These are phyloP conservation scores for Madurella fahalii DNA, from an alignment of 2,329 filamentous ascomycete genomes.

Conservation along the genomic window DNA sequence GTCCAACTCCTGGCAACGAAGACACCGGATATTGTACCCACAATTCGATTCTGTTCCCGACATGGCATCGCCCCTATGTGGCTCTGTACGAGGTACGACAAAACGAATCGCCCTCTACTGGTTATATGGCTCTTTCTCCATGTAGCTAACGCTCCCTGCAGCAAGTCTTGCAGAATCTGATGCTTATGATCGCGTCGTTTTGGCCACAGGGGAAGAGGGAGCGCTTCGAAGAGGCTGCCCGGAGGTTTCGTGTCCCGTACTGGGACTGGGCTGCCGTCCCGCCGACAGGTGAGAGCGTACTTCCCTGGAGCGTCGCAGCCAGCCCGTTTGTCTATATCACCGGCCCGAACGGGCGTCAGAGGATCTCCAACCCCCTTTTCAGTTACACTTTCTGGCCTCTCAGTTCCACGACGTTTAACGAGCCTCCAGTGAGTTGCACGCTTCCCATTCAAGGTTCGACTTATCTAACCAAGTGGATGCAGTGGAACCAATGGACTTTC, in stretches of 20 bases:
- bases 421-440: constrained; percentile 51
- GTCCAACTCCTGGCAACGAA: constrained; percentile 47
- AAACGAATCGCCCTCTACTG: not conserved
- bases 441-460: not conserved
- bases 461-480: constrained; percentile 9
- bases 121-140: not conserved
- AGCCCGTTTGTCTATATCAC: constrained; percentile 43
- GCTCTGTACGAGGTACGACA: constrained; percentile 51
- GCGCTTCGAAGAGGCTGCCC: constrained; percentile 49
- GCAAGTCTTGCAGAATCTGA: constrained; percentile 37
- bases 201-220: constrained; percentile 45
- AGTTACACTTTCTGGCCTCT: constrained; percentile 59
- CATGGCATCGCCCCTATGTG: constrained; percentile 82
- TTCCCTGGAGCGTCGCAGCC: constrained; percentile 46
- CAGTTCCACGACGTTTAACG: constrained; percentile 53
- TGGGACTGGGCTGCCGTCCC: constrained; percentile 56
- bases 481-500: constrained; percentile 57
- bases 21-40: constrained; percentile 73
- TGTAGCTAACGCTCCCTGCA: constrained; percentile 20
- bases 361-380: constrained; percentile 59
- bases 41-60: constrained; percentile 68
- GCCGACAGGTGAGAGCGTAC: constrained; percentile 43
- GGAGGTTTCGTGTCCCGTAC: constrained; percentile 53
- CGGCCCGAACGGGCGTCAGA: constrained; percentile 52
- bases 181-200: constrained; percentile 43